Evolutionary conservation across 345 rosid genomes (phyloP).

Genomic region (Hibiscus mutabilis): DNA sequence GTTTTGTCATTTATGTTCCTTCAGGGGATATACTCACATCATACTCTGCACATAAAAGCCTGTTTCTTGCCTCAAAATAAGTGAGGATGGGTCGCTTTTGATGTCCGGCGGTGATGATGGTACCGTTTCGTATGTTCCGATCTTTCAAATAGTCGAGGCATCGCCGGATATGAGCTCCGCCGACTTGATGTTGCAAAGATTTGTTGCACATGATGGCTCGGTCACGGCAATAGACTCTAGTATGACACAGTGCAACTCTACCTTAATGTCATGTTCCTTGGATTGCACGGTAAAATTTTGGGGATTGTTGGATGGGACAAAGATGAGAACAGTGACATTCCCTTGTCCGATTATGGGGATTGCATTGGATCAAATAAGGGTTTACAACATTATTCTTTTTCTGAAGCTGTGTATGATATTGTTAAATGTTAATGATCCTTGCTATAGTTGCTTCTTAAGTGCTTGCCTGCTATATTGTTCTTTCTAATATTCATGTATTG

Average conservation of each 20-base stretch:
- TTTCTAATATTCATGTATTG: neutral
- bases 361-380: constrained; percentile 22
- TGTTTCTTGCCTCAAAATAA: constrained; percentile 33
- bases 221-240: constrained; percentile 23
- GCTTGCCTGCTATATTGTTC: neutral
- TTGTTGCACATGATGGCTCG: constrained; percentile 35
- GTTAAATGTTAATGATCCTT: too few relatives aligned
- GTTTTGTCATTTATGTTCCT: constrained; percentile 24
- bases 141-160: constrained; percentile 27
- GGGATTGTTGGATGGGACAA: constrained; percentile 24
- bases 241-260: constrained; percentile 1
- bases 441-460: too few relatives aligned
- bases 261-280: constrained; percentile 28
- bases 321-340: constrained; percentile 19
- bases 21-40: constrained; percentile 29
- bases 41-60: constrained; percentile 32
- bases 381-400: too few relatives aligned
- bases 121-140: constrained; percentile 20
- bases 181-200: constrained; percentile 9
- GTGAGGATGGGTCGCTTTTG: constrained; percentile 32
- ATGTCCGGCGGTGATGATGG: constrained; percentile 46
- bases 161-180: neutral
- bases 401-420: too few relatives aligned
- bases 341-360: constrained; percentile 30
- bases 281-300: constrained; percentile 37